Evolutionary conservation across 805 yeast species (phyloP).

Genomic region (Scheffersomyces amazonensis): DNA sequence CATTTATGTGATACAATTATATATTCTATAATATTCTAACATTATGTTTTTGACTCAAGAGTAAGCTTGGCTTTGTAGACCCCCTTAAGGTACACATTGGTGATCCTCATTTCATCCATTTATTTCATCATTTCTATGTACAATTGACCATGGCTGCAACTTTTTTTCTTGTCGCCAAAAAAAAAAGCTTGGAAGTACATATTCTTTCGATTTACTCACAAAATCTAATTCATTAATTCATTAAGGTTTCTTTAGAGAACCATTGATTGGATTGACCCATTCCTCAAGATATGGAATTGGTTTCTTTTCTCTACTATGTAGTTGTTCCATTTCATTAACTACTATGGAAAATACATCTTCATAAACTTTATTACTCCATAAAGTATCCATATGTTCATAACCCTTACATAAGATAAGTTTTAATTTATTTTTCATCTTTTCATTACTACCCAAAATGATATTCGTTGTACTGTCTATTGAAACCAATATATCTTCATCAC

Average conservation of each 20-base stretch:
- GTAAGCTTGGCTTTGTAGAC: too few relatives aligned
- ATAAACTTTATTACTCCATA: constrained; percentile 26
- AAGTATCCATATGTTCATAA: constrained; percentile 32
- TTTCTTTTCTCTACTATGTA: background rate
- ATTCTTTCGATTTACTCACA: too few relatives aligned
- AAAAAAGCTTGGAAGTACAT: too few relatives aligned
- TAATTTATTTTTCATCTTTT: constrained; percentile 17
- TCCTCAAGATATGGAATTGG: background rate
- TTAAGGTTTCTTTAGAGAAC: background rate
- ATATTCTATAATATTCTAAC: too few relatives aligned
- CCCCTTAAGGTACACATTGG: too few relatives aligned
- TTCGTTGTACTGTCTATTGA: constrained; percentile 22
- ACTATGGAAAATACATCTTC: constrained; percentile 21
- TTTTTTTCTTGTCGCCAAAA: too few relatives aligned
- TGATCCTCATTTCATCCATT: too few relatives aligned
- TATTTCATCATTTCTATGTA: too few relatives aligned
- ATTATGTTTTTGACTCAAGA: too few relatives aligned
- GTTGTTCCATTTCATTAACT: constrained; percentile 8
- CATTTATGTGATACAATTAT: too few relatives aligned
- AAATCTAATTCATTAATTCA: too few relatives aligned
- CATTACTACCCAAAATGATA: constrained; percentile 21
- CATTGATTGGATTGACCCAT: background rate
- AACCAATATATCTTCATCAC: constrained; percentile 26
- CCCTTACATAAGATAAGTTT: constrained; percentile 17
- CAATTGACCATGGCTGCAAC: too few relatives aligned